Evolutionary conservation across 2,329 filamentous ascomycete genomes (phyloP).

Genomic region (Xylariaceae sp.): DNA sequence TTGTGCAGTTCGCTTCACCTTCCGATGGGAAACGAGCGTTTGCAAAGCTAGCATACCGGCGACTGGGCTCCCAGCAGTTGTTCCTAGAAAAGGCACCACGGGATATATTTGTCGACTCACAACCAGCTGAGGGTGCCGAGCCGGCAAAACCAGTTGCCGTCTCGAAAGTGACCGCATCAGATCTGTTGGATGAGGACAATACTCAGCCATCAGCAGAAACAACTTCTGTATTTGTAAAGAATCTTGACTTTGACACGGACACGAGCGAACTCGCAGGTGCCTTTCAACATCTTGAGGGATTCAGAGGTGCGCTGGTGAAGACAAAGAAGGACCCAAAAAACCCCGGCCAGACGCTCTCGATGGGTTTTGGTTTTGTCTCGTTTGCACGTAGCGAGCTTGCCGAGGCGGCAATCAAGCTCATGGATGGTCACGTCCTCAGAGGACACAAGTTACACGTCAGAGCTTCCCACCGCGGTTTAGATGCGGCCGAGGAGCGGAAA

Average conservation of each 20-base stretch:
- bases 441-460: constrained; percentile 85
- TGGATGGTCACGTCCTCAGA: constrained; percentile 89
- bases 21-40: constrained; percentile 85
- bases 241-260: constrained; percentile 90
- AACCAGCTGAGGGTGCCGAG: constrained; percentile 33
- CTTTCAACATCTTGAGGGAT: constrained; percentile 84
- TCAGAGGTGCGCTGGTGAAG: constrained; percentile 88
- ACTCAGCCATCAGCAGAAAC: constrained; percentile 63
- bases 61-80: constrained; percentile 80
- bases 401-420: constrained; percentile 77
- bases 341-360: constrained; percentile 84
- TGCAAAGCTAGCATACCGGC: constrained; percentile 82
- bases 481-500: constrained; percentile 85
- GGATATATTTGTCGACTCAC: constrained; percentile 67
- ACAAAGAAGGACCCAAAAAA: constrained; percentile 93
- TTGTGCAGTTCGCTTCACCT: constrained; percentile 83
- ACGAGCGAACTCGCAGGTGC: constrained; percentile 75
- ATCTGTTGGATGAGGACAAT: constrained; percentile 62
- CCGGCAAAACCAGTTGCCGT: constrained; percentile 46
- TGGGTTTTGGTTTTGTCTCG: constrained; percentile 96
- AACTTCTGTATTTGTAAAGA: constrained; percentile 89
- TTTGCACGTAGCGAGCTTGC: constrained; percentile 81
- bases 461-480: constrained; percentile 83
- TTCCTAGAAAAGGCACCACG: constrained; percentile 94
- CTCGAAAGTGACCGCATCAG: constrained; percentile 70